Percentiles rank a stretch among this genome's conserved stretches.
Conservation (phyloP, 306 rosid genomes). For the Sindora glabra region DNA sequence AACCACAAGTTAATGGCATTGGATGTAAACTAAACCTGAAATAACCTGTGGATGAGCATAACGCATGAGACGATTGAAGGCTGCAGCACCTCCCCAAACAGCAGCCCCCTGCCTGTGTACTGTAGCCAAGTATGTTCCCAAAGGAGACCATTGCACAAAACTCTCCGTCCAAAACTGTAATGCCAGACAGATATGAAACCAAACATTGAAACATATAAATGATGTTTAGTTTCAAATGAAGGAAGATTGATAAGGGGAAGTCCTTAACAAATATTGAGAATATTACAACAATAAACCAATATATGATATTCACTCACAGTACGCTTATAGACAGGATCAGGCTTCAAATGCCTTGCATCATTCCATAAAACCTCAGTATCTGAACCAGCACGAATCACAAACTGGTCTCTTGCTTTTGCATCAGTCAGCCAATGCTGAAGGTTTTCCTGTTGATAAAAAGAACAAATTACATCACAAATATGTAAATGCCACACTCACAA, state of each 20-base stretch:
- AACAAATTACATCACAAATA: neutral
- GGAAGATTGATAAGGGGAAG: neutral
- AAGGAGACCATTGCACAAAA: conserved; percentile 86
- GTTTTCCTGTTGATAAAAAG: conserved; percentile 50
- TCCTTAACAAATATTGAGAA: neutral
- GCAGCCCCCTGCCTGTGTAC: conserved; percentile 89
- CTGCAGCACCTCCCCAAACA: conserved; percentile 84
- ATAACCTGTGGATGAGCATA: conserved; percentile 84
- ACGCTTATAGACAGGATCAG: conserved; percentile 82
- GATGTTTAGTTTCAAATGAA: too few species aligned
- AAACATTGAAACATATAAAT: neutral
- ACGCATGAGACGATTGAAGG: conserved; percentile 74
- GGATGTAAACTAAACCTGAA: neutral
- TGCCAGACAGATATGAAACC: conserved; percentile 3
- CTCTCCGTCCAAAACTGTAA: conserved; percentile 88
- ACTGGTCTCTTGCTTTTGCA: conserved; percentile 82
- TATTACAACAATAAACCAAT: neutral
- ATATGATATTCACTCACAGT: conserved; percentile 36
- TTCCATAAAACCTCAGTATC: conserved; percentile 95
- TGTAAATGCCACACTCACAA: neutral
- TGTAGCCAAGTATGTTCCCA: conserved; percentile 86
- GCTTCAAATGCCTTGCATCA: conserved; percentile 72
- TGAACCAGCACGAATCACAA: conserved; percentile 78
- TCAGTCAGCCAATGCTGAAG: conserved; percentile 94
- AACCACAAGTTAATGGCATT: neutral